Base-by-base conservation (phyloP, 176 grass and related monocot species). In the Musa acuminata region DNA sequence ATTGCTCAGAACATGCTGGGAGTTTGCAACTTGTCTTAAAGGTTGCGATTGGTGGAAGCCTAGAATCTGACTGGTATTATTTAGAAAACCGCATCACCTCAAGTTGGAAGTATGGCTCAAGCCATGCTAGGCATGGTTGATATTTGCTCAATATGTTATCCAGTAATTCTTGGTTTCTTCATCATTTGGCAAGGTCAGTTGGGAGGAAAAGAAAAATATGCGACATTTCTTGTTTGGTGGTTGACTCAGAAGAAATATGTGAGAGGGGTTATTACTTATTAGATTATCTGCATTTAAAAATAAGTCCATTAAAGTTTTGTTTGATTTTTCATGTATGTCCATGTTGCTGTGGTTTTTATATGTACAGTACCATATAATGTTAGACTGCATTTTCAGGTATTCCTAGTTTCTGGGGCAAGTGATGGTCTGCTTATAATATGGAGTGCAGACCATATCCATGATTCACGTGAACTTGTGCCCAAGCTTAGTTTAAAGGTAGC, bases 371-470 rank as follows among this genome's bases (percentile, higher is more conserved):
- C 58, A 55, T 60, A 16, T 24, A 29, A 57, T 73, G 79, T 82
- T 52, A n/a, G 82, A 55, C 27, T 82, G 79, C 82, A 67, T 11
- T 60, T 84, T 80, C 80, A 99, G 95, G 86, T 87, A 72, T 86
- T 94, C 88, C 84, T 99, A 77, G 88, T 99, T 84, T 99, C 90
- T 85, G 95, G 95, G 79, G 95, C 84, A 49, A 99, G 82, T 79
- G 95, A 99, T 85, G 95, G 95, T 74, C 76, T 99, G 64, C 66
- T 99, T 69, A 91, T 94, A 91, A 67, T 99, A 79, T 99, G 95
- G 95, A 99, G 90, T 16, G 90, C 95, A 71, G 88, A 94, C 67
- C 95, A 91, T 82, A 94, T 99, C 64, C 82, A 99, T 84, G 88
- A 99, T 63, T 94, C 95, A 23, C 82, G 88, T 54, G 95, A 99